Percentiles rank a stretch among this genome's conserved stretches.
Evolutionary conservation across 2,329 filamentous ascomycete genomes (phyloP).

Genomic region (Penicillium sp.): DNA sequence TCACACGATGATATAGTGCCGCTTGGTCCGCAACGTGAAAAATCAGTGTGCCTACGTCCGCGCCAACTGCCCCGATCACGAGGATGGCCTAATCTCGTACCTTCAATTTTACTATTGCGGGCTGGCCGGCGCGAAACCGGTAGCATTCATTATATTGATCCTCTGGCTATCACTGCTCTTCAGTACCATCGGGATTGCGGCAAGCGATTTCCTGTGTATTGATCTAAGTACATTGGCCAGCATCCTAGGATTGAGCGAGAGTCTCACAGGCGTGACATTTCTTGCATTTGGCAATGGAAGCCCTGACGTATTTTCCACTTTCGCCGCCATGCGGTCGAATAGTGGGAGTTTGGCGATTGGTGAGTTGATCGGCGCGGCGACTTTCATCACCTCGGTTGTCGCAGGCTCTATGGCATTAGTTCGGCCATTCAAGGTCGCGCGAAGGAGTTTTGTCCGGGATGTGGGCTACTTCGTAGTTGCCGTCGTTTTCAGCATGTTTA

Average conservation of each 20-base stretch:
- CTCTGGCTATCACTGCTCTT: conserved; percentile 87
- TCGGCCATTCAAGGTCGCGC: conserved; percentile 88
- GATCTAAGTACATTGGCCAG: conserved; percentile 90
- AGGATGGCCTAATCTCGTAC: conserved; percentile 86
- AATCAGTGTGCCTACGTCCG: conserved; percentile 87
- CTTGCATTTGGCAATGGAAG: conserved; percentile 96
- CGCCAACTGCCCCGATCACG: conserved; percentile 79
- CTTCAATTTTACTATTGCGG: conserved; percentile 87
- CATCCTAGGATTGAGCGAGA: conserved; percentile 90
- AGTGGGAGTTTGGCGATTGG: conserved; percentile 96
- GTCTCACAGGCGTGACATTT: conserved; percentile 92
- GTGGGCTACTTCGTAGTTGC: conserved; percentile 89
- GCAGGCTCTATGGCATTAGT: conserved; percentile 96
- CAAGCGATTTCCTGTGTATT: conserved; percentile 97
- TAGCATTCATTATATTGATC: conserved; percentile 77
- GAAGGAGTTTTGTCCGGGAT: conserved; percentile 85
- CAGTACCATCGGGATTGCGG: conserved; percentile 94
- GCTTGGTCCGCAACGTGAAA: conserved; percentile 68
- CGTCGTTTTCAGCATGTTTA: conserved; percentile 80
- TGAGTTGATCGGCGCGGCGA: conserved; percentile 89
- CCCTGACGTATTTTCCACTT: conserved; percentile 96
- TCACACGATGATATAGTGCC: conserved; percentile 57
- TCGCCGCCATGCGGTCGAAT: conserved; percentile 95
- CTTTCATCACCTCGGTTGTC: conserved; percentile 95
- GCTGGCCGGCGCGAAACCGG: conserved; percentile 63